Base-by-base conservation (phyloP, 2,329 filamentous ascomycete species). In the Colletotrichum chlorophyti region DNA sequence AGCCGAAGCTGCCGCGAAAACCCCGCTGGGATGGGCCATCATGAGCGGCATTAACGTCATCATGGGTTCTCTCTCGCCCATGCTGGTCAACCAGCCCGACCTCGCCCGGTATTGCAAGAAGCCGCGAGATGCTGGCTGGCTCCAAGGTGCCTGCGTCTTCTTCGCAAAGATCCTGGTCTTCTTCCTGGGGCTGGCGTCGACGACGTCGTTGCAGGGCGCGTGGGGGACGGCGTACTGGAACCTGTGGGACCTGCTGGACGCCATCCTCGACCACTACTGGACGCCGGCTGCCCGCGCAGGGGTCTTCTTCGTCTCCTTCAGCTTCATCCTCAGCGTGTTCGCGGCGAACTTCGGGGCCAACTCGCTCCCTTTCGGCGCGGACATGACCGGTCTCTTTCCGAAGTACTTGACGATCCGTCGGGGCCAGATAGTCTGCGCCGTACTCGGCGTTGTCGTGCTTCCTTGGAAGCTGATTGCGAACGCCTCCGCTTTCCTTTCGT, bases 141-240 rank as follows among this genome's bases (percentile, higher is more conserved):
- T 71, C 4, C 73, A 73, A 55, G 70, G 69, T 5, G 57, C 61
- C 3, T 61, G 60, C n/a, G 61, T 68, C 24, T 65, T 69, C 35
- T 41, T 66, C 11, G 63, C 65, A 14, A 64, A 66, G 42, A 48
- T 68, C 2, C 42, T 71, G 29, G 68, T 70, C 37, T 64, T 68
- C 46, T 69, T 69, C 52, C 63, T 72, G 24, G 68, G 69, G 2
- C 52, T 70, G 11, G 67, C 66, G 4, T 62, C 65, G 11, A 74
- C 72, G 15, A 70, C 60, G n/a, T 70, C 63, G 5, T 66, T 75
- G 12, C 67, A 72, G 42, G 69, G 67, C 5, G 67, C 66, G 10
- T 68, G 74, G 67, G 53, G 76, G 59, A 35, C 72, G 65, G 73
- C 69, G 4, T 73, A 72, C 60, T 74, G 72, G 72, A 74, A 74